Evolutionary conservation across 352 stramenopile species (phyloP).

Genomic region (Phytophthora sp.): DNA sequence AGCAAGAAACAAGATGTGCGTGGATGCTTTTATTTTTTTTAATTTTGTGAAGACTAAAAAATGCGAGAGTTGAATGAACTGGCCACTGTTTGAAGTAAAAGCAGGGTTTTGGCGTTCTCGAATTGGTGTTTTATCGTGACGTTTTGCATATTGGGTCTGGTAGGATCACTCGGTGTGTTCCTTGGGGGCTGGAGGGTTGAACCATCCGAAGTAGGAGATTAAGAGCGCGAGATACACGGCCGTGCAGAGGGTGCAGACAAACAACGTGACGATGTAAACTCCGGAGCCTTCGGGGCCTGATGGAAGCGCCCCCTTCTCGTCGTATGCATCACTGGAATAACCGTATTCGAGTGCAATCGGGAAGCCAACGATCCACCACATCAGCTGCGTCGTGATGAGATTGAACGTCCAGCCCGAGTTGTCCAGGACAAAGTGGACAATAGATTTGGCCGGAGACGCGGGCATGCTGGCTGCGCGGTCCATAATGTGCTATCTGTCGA

Average conservation of each 20-base stretch:
- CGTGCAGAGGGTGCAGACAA: conserved; percentile 78
- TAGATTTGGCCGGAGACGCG: conserved; percentile 36
- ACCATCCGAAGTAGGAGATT: conserved; percentile 57
- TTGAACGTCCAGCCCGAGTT: conserved; percentile 90
- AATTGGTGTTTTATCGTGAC: not conserved
- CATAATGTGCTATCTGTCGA: conserved; percentile 24
- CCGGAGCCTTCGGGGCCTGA: conserved; percentile 79
- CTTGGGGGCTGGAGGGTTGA: conserved; percentile 34
- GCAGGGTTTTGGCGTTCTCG: conserved; percentile 34
- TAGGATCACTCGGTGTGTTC: conserved; percentile 38
- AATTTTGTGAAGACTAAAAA: conserved; percentile 35
- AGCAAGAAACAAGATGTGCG: conserved; percentile 26
- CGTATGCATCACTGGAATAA: conserved; percentile 80
- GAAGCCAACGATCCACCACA: conserved; percentile 88
- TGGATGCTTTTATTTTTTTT: conserved; percentile 22
- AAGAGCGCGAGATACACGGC: conserved; percentile 66
- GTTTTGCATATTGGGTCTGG: not conserved
- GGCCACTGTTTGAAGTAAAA: conserved; percentile 34
- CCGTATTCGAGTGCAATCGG: conserved; percentile 77
- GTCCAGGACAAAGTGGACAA: conserved; percentile 65
- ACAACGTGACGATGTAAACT: conserved; percentile 82
- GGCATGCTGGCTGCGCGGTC: conserved; percentile 18
- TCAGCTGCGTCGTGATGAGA: conserved; percentile 74
- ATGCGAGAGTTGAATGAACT: conserved; percentile 20
- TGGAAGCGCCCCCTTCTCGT: conserved; percentile 76